These are phyloP conservation scores for Coprinellus micaceus DNA, from an alignment of 768 basidiomycete species.

Conservation along the genomic window DNA sequence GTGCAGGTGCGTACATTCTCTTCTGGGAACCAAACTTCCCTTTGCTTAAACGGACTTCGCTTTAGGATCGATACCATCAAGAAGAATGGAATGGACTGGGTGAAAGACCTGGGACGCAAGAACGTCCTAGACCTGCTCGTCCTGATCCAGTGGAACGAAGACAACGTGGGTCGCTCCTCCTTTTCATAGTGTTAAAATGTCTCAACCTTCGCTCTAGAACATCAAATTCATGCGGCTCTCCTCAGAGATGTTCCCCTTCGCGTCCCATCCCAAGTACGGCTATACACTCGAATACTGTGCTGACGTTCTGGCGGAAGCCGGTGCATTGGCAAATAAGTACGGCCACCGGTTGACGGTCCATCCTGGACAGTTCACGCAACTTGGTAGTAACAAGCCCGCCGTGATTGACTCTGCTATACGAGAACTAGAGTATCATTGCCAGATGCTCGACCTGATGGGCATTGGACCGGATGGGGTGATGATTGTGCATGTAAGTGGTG, in stretches of 20 bases:
- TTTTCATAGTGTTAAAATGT: neutral
- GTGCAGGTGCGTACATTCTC: slow-evolving; percentile 45
- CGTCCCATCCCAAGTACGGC: slow-evolving; percentile 75
- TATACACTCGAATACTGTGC: slow-evolving; percentile 79
- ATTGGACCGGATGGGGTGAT: slow-evolving; percentile 82
- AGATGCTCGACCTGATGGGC: slow-evolving; percentile 85
- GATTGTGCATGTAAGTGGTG: slow-evolving; percentile 66
- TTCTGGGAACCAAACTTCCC: neutral
- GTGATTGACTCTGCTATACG: slow-evolving; percentile 76
- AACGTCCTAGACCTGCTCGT: slow-evolving; percentile 70
- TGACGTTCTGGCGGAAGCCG: slow-evolving; percentile 49
- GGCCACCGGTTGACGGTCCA: slow-evolving; percentile 82
- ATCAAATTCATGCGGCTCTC: slow-evolving; percentile 89
- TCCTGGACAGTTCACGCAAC: slow-evolving; percentile 82
- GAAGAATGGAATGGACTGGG: slow-evolving; percentile 77
- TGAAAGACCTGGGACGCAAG: slow-evolving; percentile 74
- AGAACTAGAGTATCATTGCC: slow-evolving; percentile 82
- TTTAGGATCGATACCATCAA: slow-evolving; percentile 75
- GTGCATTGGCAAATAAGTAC: slow-evolving; percentile 62
- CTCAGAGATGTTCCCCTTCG: slow-evolving; percentile 92
- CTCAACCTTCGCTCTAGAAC: slow-evolving; percentile 32
- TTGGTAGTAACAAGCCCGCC: slow-evolving; percentile 72
- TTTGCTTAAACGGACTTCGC: no score
- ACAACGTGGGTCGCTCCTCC: slow-evolving; percentile 46
- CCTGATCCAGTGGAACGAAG: slow-evolving; percentile 90